phyloP scores from a whole-genome alignment of 2,329 filamentous ascomycete species.

The Sporothrix mexicana region DNA sequence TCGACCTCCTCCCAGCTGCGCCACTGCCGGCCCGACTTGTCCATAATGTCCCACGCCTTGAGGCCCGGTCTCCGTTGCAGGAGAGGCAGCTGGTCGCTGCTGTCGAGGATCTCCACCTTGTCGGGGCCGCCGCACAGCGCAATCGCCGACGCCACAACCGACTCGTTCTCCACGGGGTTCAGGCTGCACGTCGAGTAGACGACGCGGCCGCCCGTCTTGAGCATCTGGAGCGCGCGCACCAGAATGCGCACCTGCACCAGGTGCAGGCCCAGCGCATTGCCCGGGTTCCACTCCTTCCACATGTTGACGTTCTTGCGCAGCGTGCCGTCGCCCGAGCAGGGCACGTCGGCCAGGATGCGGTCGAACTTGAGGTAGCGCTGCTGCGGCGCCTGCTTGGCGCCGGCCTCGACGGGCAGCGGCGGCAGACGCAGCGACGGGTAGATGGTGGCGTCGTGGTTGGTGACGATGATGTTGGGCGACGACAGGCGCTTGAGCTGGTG shows the following conservation, averaged over 20 bases:
- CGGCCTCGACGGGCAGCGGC: constrained; percentile 48
- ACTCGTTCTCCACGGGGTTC: constrained; percentile 98
- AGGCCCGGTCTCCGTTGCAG: constrained; percentile 80
- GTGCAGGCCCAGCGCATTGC: constrained; percentile 85
- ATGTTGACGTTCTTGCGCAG: constrained; percentile 90
- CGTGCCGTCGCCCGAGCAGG: constrained; percentile 95
- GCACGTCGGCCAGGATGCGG: constrained; percentile 93
- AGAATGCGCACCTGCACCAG: constrained; percentile 87
- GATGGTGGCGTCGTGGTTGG: constrained; percentile 95
- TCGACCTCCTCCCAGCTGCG: constrained; percentile 82
- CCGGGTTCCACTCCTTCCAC: constrained; percentile 94
- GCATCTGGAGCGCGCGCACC: constrained; percentile 89
- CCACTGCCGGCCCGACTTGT: constrained; percentile 81
- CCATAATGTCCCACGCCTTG: constrained; percentile 87
- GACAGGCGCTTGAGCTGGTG: constrained; percentile 97
- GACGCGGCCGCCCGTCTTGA: constrained; percentile 91
- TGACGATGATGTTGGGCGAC: constrained; percentile 94
- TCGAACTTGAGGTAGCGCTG: constrained; percentile 87
- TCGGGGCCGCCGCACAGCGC: constrained; percentile 82
- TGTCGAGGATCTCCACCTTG: constrained; percentile 86
- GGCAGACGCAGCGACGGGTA: constrained; percentile 92
- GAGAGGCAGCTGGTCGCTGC: constrained; percentile 74
- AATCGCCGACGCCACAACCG: constrained; percentile 86
- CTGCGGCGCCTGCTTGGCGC: constrained; percentile 47
- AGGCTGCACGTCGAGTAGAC: constrained; percentile 99